Percentiles rank a stretch among this genome's conserved stretches.
phyloP scores from a whole-genome alignment of 306 rosid genomes.

The Lablab purpureus region DNA sequence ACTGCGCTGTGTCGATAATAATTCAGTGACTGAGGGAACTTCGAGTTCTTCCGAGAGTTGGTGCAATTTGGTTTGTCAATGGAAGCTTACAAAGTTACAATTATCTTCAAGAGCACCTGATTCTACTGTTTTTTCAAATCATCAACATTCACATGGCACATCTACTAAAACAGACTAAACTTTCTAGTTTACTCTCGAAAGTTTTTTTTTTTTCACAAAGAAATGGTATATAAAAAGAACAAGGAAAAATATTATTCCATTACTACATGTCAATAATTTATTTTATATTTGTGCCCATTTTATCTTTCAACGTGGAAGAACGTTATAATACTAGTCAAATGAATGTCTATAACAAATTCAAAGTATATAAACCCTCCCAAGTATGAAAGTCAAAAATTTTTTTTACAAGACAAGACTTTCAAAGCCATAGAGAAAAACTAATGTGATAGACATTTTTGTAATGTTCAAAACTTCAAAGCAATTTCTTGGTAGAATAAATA shows the following conservation, averaged over 20 bases:
- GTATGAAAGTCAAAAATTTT: not conserved
- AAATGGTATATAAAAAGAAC: not conserved
- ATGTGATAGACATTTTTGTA: not conserved
- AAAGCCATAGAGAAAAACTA: not conserved
- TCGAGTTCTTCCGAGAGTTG: not conserved
- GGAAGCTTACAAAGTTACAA: not conserved
- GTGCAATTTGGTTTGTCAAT: conserved; percentile 1
- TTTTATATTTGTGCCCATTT: not conserved
- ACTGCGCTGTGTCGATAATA: conserved; percentile 26
- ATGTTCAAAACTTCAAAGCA: not conserved
- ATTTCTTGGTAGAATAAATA: not conserved
- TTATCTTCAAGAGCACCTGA: not conserved
- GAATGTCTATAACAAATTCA: not conserved
- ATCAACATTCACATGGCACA: not conserved
- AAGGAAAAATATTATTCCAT: not conserved
- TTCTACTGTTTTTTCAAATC: conserved; percentile 8
- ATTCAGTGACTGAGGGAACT: not conserved
- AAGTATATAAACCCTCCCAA: conserved; percentile 17
- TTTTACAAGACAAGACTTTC: not conserved
- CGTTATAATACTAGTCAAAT: conserved; percentile 11
- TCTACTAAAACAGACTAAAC: not conserved
- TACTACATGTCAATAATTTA: conserved; percentile 2
- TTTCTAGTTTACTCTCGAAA: not conserved
- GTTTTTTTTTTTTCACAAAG: not conserved
- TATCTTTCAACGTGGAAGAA: not conserved